Percentiles rank a stretch among this genome's conserved stretches.
These are phyloP conservation scores for Waitea zeae DNA, from an alignment of 1,284 basidiomycete genomes.

Conservation along the genomic window DNA sequence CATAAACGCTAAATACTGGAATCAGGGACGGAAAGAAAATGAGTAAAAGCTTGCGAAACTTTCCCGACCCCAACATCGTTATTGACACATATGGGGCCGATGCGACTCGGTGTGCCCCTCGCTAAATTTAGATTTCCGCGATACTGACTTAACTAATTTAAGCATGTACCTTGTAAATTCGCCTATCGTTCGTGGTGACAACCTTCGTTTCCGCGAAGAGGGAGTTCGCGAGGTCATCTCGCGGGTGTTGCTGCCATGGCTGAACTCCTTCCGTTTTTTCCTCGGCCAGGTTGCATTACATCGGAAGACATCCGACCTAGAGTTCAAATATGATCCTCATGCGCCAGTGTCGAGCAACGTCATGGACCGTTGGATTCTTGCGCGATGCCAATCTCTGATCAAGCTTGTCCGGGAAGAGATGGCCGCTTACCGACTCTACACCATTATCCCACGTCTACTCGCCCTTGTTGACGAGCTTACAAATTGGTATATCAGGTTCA, in stretches of 20 bases:
- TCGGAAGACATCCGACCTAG: slow-evolving; percentile 66
- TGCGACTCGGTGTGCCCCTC: slow-evolving; percentile 56
- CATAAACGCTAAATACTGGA: background rate
- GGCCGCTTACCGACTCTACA: slow-evolving; percentile 96
- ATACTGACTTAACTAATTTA: slow-evolving; percentile 2
- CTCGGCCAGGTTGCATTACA: slow-evolving; percentile 85
- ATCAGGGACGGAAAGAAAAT: slow-evolving; percentile 95
- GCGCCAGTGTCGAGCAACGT: slow-evolving; percentile 82
- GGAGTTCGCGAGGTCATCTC: slow-evolving; percentile 95
- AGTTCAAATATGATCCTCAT: slow-evolving; percentile 81
- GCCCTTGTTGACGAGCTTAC: slow-evolving; percentile 93
- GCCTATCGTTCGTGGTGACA: slow-evolving; percentile 95
- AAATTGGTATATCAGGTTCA: slow-evolving; percentile 99
- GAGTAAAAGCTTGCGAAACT: slow-evolving; percentile 97
- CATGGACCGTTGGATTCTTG: slow-evolving; percentile 98
- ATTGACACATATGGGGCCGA: slow-evolving; percentile 93
- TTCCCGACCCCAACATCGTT: slow-evolving; percentile 91
- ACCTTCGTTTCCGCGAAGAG: slow-evolving; percentile 94
- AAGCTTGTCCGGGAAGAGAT: slow-evolving; percentile 86
- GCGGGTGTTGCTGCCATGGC: slow-evolving; percentile 93
- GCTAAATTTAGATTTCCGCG: background rate
- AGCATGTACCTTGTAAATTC: slow-evolving; percentile 99
- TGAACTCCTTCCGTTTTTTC: slow-evolving; percentile 99
- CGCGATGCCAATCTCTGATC: slow-evolving; percentile 93
- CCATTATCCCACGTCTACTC: slow-evolving; percentile 87